Evolutionary conservation across 176 grass and related monocot genomes (phyloP).

Genomic region (Musa schizocarpa): DNA sequence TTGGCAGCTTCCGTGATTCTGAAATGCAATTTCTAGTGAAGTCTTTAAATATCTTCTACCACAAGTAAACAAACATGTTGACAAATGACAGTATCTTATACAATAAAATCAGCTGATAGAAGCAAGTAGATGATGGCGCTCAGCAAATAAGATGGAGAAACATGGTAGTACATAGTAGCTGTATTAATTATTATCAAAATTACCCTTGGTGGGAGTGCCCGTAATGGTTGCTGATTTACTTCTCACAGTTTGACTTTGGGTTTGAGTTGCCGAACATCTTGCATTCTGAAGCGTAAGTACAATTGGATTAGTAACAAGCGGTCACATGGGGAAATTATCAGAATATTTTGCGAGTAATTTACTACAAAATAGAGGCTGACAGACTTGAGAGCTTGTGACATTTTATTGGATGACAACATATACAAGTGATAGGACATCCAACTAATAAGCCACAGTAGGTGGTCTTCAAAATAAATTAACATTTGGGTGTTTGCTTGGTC

Average conservation of each 20-base stretch:
- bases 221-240: background rate
- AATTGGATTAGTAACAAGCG: background rate
- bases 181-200: background rate
- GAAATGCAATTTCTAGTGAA: background rate
- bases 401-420: too few relatives aligned
- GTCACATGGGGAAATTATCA: background rate
- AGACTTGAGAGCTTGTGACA: background rate
- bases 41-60: background rate
- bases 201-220: background rate
- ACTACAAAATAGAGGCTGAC: background rate
- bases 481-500: too few relatives aligned
- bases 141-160: background rate
- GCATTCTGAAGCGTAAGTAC: background rate
- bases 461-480: too few relatives aligned
- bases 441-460: too few relatives aligned
- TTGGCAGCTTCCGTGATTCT: background rate
- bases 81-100: background rate
- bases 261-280: constrained; percentile 1
- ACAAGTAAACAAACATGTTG: background rate
- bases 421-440: too few relatives aligned
- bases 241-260: background rate
- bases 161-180: background rate
- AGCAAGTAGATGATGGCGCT: too few relatives aligned
- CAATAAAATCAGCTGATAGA: background rate
- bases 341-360: background rate